Evolutionary conservation across 257 asterid genomes (phyloP).

Genomic region (Nicotiana tomentosiformis): DNA sequence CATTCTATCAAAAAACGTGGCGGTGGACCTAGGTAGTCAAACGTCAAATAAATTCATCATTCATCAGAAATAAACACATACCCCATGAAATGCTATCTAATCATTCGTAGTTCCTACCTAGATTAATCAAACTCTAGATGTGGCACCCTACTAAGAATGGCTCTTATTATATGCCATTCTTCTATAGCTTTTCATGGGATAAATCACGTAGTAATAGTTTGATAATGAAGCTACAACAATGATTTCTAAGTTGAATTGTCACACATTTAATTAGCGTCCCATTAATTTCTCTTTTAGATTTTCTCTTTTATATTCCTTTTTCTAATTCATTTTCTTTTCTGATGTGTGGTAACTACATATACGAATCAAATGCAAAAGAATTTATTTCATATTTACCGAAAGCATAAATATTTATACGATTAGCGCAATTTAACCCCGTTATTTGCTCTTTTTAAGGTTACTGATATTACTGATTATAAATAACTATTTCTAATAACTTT

Average conservation of each 20-base stretch:
- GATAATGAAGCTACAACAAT: not conserved
- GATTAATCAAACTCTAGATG: not conserved
- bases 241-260: not conserved
- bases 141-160: not conserved
- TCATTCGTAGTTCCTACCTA: not conserved
- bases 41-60: not conserved
- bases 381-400: no score
- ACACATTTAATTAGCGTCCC: not conserved
- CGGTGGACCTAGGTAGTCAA: not conserved
- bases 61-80: slow-evolving; percentile 1
- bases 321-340: no score
- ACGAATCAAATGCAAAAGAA: no score
- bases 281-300: no score
- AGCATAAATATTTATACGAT: no score
- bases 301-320: no score
- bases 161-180: not conserved
- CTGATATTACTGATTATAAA: no score
- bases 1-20: no score
- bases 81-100: not conserved
- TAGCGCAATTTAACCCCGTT: no score
- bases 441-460: no score
- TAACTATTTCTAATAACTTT: no score
- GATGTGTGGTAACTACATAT: no score
- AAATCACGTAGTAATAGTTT: not conserved
- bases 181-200: not conserved